phyloP scores from a whole-genome alignment of 176 grass and related monocot genomes.

The Oryza australiensis region DNA sequence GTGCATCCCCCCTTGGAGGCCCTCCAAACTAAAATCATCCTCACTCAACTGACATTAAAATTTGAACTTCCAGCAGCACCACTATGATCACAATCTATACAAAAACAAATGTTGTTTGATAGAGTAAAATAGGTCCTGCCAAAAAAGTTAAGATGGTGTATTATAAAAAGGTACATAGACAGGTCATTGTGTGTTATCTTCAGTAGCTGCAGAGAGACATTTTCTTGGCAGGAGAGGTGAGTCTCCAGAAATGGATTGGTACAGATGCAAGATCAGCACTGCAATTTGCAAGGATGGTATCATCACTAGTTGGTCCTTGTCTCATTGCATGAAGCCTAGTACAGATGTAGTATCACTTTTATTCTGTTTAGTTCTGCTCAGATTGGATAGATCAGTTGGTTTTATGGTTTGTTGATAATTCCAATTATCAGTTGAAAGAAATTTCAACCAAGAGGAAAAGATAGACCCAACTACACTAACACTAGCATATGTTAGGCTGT shows the following conservation, averaged over 20 bases:
- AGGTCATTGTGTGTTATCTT: background rate
- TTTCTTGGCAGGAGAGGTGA: background rate
- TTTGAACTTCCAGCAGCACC: background rate
- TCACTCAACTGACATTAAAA: background rate
- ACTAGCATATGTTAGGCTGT: no score
- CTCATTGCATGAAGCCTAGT: conserved; percentile 21
- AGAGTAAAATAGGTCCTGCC: background rate
- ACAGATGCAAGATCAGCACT: background rate
- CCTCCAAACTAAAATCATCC: background rate
- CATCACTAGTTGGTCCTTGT: conserved; percentile 1
- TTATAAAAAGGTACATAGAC: background rate
- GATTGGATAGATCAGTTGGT: background rate
- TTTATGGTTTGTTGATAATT: background rate
- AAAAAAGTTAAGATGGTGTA: background rate
- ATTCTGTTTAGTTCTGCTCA: background rate
- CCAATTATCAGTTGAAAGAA: background rate
- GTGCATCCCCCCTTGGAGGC: conserved; percentile 35
- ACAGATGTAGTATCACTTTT: background rate
- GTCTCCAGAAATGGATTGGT: background rate
- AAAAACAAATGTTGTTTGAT: background rate
- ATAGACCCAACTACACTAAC: background rate
- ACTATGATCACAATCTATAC: background rate
- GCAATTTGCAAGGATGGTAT: background rate
- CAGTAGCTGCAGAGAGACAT: background rate
- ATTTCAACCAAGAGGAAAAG: background rate